Conservation (phyloP, 2,329 filamentous ascomycete genomes). For the Macrophomina pseudophaseolina region DNA sequence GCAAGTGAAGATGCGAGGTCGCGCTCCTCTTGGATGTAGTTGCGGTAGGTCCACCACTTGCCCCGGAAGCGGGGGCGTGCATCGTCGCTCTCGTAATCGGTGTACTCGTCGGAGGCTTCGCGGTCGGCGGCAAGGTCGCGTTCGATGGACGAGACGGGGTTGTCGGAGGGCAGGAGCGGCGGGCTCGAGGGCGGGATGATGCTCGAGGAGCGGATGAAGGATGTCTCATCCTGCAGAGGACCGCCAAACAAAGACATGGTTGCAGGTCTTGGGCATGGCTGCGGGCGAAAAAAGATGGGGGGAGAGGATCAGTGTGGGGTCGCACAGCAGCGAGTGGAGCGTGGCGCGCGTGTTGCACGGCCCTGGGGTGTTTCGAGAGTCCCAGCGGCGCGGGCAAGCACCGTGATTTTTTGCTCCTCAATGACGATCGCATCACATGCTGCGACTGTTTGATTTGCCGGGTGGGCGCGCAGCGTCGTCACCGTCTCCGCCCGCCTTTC, state of each 20-base stretch:
- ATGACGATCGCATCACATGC: slow-evolving; percentile 22
- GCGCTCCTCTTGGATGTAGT: slow-evolving; percentile 66
- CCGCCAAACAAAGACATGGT: slow-evolving; percentile 28
- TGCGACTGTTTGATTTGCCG: slow-evolving; percentile 7
- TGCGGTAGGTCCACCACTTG: slow-evolving; percentile 68
- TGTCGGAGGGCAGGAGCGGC: background rate
- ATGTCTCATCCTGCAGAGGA: slow-evolving; percentile 4
- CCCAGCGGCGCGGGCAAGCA: slow-evolving; percentile 1
- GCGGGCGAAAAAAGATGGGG: background rate
- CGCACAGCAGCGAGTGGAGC: slow-evolving; percentile 12
- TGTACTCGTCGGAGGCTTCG: slow-evolving; percentile 3
- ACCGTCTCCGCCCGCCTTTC: slow-evolving; percentile 2
- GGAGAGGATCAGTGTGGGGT: background rate
- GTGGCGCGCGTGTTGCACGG: slow-evolving; percentile 12
- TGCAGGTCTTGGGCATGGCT: background rate
- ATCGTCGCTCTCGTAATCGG: slow-evolving; percentile 29
- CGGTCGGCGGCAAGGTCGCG: background rate
- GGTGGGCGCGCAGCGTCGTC: slow-evolving; percentile 20
- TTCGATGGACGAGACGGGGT: slow-evolving; percentile 15
- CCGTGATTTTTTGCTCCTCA: background rate
- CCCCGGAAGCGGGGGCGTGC: slow-evolving; percentile 71
- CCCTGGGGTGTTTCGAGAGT: background rate
- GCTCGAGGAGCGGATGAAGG: slow-evolving; percentile 12
- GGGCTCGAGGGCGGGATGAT: slow-evolving; percentile 6
- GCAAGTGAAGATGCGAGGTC: slow-evolving; percentile 68